Evolutionary conservation across 1,139 yeast genomes (phyloP), one percentile per base, ranked within the genome.

Genomic region (Suhomyces coccinellae): DNA sequence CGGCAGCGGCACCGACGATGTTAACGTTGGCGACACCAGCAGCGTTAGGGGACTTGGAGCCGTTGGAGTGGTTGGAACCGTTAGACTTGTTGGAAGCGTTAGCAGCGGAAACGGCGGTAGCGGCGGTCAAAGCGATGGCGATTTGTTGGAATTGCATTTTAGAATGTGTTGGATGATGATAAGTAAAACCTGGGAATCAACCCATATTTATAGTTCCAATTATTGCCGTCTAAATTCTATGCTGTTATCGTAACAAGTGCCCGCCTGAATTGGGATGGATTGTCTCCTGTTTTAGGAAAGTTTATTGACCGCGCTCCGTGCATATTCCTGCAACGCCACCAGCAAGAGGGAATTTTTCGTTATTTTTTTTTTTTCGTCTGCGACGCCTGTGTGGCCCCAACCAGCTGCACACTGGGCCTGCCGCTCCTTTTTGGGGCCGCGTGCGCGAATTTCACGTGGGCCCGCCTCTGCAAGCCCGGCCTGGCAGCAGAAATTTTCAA

Each of bases 121-220:
- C 67, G 50, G 75, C 74, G 51, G 77, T 63, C 55, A 71, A 64
- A 59, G 76, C 73, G 62, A 71, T 55, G 58, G 70, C 58, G 58
- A 71, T 63, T 52, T 70, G 59, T 60, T 63, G 63, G 73, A 72
- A 70, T 70, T 73, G 77, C 78, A 73, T 73, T 65, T 46, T 63
- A 45, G 45, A 40, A 35, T 29, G 22, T 43, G 17, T 33, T 33
- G 40, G 26, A 27, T 34, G 31, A 34, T 33, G 46, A 43, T 48
- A 32, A 33, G 26, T 15, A 40, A 38, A 36, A 26, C 5, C 12
- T 15, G 42, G 45, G 41, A 44, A 36, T 35, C 29, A 14, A 26
- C 36, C 43, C 40, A 26, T 48, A 48, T 50, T 48, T 50, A 50
- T 50, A 50, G 24, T 31, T 39, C 33, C 38, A 30, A 15, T 20